A percentile compares a stretch with the other conserved stretches of the same genome.
phyloP scores from a whole-genome alignment of 352 stramenopile genomes.

The Lagenidium giganteum region DNA sequence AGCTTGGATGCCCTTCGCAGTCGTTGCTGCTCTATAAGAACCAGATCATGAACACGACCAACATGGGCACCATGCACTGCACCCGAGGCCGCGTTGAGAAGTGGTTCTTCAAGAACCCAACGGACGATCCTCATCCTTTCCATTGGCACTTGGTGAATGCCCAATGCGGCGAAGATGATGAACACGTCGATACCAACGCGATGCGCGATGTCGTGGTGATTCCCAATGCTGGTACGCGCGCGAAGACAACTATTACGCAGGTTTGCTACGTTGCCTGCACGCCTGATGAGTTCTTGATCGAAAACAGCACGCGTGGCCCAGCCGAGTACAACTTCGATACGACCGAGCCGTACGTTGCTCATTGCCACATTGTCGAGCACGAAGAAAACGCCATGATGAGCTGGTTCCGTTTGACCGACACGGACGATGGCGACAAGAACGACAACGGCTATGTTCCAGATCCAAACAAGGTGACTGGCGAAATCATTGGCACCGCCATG shows the following conservation, averaged over 20 bases:
- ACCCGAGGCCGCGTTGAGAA: slow-evolving; percentile 73
- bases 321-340: slow-evolving; percentile 70
- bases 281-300: slow-evolving; percentile 56
- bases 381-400: slow-evolving; percentile 77
- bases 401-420: slow-evolving; percentile 53
- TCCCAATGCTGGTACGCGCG: slow-evolving; percentile 40
- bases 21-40: slow-evolving; percentile 46
- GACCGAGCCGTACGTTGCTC: slow-evolving; percentile 61
- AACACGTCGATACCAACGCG: slow-evolving; percentile 56
- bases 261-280: slow-evolving; percentile 76
- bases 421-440: slow-evolving; percentile 31
- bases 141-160: slow-evolving; percentile 76
- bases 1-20: slow-evolving; percentile 27
- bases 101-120: slow-evolving; percentile 78
- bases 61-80: slow-evolving; percentile 42
- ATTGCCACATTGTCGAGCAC: slow-evolving; percentile 78
- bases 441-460: slow-evolving; percentile 31
- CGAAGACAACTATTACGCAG: slow-evolving; percentile 39
- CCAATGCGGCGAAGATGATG: slow-evolving; percentile 58
- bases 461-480: slow-evolving; percentile 32
- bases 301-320: slow-evolving; percentile 36
- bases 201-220: slow-evolving; percentile 78
- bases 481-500: slow-evolving; percentile 57
- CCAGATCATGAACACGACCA: slow-evolving; percentile 48
- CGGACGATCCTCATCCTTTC: slow-evolving; percentile 69